Evolutionary conservation across 164 flowering plant species (phyloP), one percentile per base, ranked within the genome.

Genomic region (Cinnamomum micranthum): DNA sequence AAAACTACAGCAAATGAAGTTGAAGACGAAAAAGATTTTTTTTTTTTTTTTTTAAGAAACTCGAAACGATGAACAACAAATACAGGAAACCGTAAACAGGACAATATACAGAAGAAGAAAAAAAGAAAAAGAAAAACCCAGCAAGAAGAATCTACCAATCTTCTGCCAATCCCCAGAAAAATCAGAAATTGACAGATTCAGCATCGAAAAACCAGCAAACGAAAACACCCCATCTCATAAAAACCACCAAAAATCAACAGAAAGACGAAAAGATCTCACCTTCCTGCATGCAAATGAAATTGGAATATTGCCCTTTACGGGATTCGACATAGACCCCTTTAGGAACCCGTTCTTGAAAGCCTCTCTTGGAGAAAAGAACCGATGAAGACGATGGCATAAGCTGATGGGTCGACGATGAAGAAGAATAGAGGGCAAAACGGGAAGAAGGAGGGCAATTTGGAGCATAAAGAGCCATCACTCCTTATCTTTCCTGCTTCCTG

Each of bases 221-320:
- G 17, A 50, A 58, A 33, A n/a, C 27, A 64, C 14, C 65, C 65
- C 60, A 25, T 51, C n/a, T 24, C 10, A 25, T 14, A 64, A 11
- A 51, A 23, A 19, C 50, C 66, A 50, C 14, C 31, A 31, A 52
- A 74, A 41, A 65, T 33, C 47, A 52, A 27, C 10, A 74, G 24
- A 12, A 20, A 28, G n/a, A 59, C 58, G 24, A 60, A 60, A 24
- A 22, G 10, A 2, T 9, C 80, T 66, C 70, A 81, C 84, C 84
- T 70, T 76, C 81, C 68, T 79, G 84, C 73, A 69, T 72, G 76
- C 73, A 33, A 50, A 71, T 20, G 64, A 71, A 77, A 69, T 76
- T 74, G 58, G 64, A 64, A 27, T 69, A 68, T 35, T 68, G 71
- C 22, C 19, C 35, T 24, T 25, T 72, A n/a, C 71, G 78, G 1